Percentiles rank a stretch among this genome's conserved stretches.
These are phyloP conservation scores for Gossypium mustelinum DNA, from an alignment of 345 rosid species.

Conservation along the genomic window DNA sequence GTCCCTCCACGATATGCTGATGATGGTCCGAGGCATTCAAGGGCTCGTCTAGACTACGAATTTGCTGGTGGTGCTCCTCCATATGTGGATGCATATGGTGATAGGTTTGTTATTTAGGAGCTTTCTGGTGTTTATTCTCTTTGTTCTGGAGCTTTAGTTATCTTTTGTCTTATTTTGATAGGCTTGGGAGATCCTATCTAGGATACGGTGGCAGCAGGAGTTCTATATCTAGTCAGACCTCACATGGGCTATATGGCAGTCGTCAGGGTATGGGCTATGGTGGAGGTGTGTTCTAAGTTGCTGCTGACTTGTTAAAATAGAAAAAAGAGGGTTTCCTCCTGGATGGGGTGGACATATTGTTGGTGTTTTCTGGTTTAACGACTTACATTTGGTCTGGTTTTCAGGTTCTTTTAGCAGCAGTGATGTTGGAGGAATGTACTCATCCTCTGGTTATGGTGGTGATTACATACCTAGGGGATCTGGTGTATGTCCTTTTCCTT, in stretches of 20 bases:
- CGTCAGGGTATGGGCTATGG: constrained; percentile 84
- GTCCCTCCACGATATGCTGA: constrained; percentile 85
- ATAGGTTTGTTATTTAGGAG: constrained; percentile 48
- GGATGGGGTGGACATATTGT: not conserved
- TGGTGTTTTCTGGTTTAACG: constrained; percentile 6
- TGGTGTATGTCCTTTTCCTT: constrained; percentile 49
- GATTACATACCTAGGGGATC: constrained; percentile 69
- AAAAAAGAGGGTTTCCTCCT: not conserved
- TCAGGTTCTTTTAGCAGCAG: constrained; percentile 76
- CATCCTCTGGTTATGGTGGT: constrained; percentile 65
- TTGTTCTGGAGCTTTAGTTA: constrained; percentile 3
- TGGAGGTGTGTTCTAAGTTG: constrained; percentile 42
- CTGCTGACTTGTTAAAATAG: not conserved
- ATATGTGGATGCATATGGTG: constrained; percentile 77
- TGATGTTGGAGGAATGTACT: constrained; percentile 75
- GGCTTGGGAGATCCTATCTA: constrained; percentile 71
- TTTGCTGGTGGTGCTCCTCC: constrained; percentile 56
- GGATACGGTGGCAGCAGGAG: constrained; percentile 87
- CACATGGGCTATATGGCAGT: constrained; percentile 73
- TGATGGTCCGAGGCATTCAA: constrained; percentile 59
- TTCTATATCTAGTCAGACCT: constrained; percentile 69
- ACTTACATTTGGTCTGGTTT: constrained; percentile 15
- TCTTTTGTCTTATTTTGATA: constrained; percentile 31
- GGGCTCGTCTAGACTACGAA: constrained; percentile 90
- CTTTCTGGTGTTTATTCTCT: not conserved